phyloP scores from a whole-genome alignment of 2,329 filamentous ascomycete species.

The Aspergillus sp. region DNA sequence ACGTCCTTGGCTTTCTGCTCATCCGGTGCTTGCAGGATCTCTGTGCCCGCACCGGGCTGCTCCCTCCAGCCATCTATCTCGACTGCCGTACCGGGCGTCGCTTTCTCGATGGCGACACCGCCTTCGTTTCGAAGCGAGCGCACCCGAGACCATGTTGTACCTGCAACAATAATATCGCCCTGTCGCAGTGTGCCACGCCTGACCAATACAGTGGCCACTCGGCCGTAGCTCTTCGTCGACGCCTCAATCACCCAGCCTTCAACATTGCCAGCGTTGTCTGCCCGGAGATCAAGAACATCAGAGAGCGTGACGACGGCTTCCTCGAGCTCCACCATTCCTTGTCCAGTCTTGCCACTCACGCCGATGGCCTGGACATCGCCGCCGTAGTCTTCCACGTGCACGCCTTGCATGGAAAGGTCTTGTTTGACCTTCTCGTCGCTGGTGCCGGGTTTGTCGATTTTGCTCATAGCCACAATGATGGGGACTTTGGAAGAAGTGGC shows the following conservation, averaged over 20 bases:
- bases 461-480: slow-evolving; percentile 96
- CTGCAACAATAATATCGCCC: slow-evolving; percentile 79
- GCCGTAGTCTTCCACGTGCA: slow-evolving; percentile 90
- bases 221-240: slow-evolving; percentile 73
- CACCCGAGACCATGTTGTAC: slow-evolving; percentile 79
- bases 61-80: slow-evolving; percentile 94
- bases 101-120: slow-evolving; percentile 60
- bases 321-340: slow-evolving; percentile 84
- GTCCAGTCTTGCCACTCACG: slow-evolving; percentile 87
- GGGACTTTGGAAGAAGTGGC: slow-evolving; percentile 78
- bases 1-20: slow-evolving; percentile 73
- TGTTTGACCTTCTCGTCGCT: slow-evolving; percentile 76
- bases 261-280: slow-evolving; percentile 63
- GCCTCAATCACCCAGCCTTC: slow-evolving; percentile 95
- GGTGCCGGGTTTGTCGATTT: slow-evolving; percentile 80
- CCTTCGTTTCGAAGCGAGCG: slow-evolving; percentile 76
- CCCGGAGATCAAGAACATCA: slow-evolving; percentile 83
- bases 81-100: slow-evolving; percentile 78
- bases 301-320: slow-evolving; percentile 79
- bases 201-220: slow-evolving; percentile 79
- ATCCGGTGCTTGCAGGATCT: slow-evolving; percentile 70
- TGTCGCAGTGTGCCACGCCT: slow-evolving; percentile 73
- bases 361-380: slow-evolving; percentile 87
- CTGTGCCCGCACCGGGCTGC: slow-evolving; percentile 74
- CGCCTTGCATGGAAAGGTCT: slow-evolving; percentile 71